phyloP scores from a whole-genome alignment of 345 rosid genomes.

The Gossypium rotundifolium region DNA sequence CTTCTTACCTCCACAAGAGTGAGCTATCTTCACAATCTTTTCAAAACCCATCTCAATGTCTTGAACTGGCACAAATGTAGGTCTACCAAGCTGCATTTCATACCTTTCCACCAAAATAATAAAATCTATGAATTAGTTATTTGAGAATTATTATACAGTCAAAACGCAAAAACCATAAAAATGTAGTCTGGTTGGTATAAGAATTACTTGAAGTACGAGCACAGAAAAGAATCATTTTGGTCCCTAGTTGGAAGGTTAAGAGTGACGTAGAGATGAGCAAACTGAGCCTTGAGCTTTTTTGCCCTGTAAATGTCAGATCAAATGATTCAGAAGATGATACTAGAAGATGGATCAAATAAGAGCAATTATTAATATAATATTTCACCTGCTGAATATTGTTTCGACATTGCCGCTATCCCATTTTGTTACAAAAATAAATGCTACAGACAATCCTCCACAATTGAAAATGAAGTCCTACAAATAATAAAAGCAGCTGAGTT shows the following conservation, averaged over 20 bases:
- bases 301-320: constrained; percentile 38
- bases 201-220: constrained; percentile 80
- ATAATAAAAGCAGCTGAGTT: background rate
- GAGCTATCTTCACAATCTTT: constrained; percentile 82
- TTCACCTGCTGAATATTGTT: constrained; percentile 58
- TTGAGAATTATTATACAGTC: background rate
- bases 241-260: constrained; percentile 53
- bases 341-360: background rate
- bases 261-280: constrained; percentile 64
- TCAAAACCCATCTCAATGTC: constrained; percentile 96
- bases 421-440: constrained; percentile 68
- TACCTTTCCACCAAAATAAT: constrained; percentile 30
- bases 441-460: constrained; percentile 79
- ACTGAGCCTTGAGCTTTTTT: constrained; percentile 58
- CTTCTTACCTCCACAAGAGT: constrained; percentile 66
- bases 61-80: constrained; percentile 68
- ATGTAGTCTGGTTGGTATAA: background rate
- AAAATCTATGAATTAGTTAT: background rate
- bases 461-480: constrained; percentile 78
- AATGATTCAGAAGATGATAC: background rate
- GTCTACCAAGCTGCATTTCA: constrained; percentile 83
- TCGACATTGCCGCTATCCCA: constrained; percentile 51
- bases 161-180: background rate
- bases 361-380: background rate
- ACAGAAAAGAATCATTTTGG: constrained; percentile 65